These are phyloP conservation scores for Phoenix roebelenii DNA, from an alignment of 176 grass and related monocot genomes.

Conservation along the genomic window DNA sequence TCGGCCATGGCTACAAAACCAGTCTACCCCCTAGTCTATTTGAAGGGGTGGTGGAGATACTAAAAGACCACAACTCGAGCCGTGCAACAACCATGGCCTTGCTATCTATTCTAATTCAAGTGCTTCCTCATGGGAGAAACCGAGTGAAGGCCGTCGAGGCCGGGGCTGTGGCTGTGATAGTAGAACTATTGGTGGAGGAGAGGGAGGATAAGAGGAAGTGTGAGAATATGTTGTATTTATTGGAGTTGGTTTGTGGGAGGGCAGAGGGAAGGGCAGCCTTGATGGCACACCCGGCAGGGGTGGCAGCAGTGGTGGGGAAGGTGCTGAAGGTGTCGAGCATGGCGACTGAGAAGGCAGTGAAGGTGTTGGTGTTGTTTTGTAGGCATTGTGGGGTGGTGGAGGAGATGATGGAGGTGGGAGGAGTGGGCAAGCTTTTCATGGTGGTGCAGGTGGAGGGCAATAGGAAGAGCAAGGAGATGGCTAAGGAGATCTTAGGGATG, in stretches of 20 bases:
- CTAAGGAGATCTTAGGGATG: not conserved
- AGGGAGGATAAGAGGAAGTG: constrained; percentile 8
- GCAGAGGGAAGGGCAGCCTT: constrained; percentile 20
- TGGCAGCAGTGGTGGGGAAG: constrained; percentile 17
- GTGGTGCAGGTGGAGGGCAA: constrained; percentile 12
- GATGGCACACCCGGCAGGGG: constrained; percentile 12
- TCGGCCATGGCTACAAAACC: not conserved
- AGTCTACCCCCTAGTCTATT: not conserved
- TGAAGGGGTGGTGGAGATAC: constrained; percentile 15
- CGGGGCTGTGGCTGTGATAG: not conserved
- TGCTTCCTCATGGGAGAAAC: constrained; percentile 3
- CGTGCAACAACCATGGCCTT: not conserved
- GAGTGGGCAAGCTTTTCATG: constrained; percentile 8
- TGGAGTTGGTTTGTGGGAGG: constrained; percentile 9
- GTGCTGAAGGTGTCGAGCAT: not conserved
- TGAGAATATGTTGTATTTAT: constrained; percentile 6
- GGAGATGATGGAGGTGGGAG: constrained; percentile 22
- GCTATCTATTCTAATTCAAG: not conserved
- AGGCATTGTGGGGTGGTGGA: constrained; percentile 13
- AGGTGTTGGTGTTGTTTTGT: constrained; percentile 6
- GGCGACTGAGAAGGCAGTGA: constrained; percentile 12
- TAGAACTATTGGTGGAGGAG: constrained; percentile 22
- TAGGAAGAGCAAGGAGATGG: not conserved
- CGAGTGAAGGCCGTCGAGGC: not conserved
- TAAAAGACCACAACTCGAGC: constrained; percentile 18